Evolutionary conservation across 2,329 filamentous ascomycete species (phyloP).

Genomic region (Colletotrichum truncatum): DNA sequence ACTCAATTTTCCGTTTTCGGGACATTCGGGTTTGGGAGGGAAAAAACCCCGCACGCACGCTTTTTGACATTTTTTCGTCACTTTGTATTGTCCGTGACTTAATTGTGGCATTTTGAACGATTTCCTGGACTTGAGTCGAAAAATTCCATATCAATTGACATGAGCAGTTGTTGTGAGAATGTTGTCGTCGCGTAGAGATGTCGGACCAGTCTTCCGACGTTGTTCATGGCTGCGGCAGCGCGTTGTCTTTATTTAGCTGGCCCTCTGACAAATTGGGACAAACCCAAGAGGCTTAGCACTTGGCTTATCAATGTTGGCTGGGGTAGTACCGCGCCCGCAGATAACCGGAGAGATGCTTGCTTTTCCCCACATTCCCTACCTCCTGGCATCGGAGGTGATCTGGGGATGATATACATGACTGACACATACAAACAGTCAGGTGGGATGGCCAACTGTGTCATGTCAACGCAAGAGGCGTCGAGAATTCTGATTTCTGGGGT

Average conservation of each 20-base stretch:
- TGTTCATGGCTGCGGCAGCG: background rate
- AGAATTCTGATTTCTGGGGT: background rate
- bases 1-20: background rate
- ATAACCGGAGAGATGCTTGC: conserved; percentile 2
- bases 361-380: conserved; percentile 6
- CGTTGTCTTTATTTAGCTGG: conserved; percentile 11
- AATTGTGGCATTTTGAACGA: conserved; percentile 23
- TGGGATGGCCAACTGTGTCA: background rate
- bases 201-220: conserved; percentile 23
- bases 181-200: conserved; percentile 4
- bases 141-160: conserved; percentile 4
- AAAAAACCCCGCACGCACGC: conserved; percentile 26
- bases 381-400: background rate
- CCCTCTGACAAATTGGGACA: background rate
- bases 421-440: background rate
- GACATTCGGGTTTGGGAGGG: background rate
- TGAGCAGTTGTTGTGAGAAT: background rate
- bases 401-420: conserved; percentile 10
- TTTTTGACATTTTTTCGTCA: conserved; percentile 32
- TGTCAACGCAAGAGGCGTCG: conserved; percentile 1
- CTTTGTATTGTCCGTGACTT: conserved; percentile 30
- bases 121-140: background rate
- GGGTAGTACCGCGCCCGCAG: conserved; percentile 6
- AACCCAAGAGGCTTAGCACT: conserved; percentile 3
- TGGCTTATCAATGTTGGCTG: conserved; percentile 21